Evolutionary conservation across 1,139 yeast genomes (phyloP).

Genomic region (Lodderomyces parapsilosis): DNA sequence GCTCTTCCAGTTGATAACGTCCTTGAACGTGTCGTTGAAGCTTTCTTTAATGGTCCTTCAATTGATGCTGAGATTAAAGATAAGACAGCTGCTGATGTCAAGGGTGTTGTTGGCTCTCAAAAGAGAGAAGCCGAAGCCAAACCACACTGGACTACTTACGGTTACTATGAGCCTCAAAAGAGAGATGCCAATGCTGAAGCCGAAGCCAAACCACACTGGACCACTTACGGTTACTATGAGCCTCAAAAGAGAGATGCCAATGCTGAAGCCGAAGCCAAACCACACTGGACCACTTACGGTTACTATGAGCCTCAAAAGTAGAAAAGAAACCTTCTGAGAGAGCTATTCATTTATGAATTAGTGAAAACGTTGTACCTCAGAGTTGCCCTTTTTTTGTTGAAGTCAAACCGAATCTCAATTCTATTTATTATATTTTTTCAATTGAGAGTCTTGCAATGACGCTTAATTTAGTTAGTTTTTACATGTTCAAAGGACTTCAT

Average conservation of each 20-base stretch:
- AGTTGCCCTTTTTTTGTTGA: neutral
- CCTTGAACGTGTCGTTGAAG: neutral
- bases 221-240: conserved; percentile 10
- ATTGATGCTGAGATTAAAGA: conserved; percentile 3
- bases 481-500: neutral
- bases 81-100: conserved; percentile 9
- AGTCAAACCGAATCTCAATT: neutral
- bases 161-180: conserved; percentile 13
- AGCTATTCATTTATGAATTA: neutral
- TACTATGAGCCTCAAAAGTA: conserved; percentile 9
- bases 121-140: conserved; percentile 10
- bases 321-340: neutral
- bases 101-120: conserved; percentile 7
- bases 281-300: conserved; percentile 9
- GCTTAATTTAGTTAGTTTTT: neutral
- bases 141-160: conserved; percentile 11
- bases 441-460: neutral
- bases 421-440: neutral
- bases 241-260: conserved; percentile 14
- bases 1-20: conserved; percentile 5
- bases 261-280: conserved; percentile 7
- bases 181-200: conserved; percentile 11
- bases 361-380: neutral
- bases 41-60: neutral
- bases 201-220: conserved; percentile 8